These are phyloP conservation scores for Pleomassaria siparia DNA, from an alignment of 2,329 filamentous ascomycete genomes.

Conservation along the genomic window DNA sequence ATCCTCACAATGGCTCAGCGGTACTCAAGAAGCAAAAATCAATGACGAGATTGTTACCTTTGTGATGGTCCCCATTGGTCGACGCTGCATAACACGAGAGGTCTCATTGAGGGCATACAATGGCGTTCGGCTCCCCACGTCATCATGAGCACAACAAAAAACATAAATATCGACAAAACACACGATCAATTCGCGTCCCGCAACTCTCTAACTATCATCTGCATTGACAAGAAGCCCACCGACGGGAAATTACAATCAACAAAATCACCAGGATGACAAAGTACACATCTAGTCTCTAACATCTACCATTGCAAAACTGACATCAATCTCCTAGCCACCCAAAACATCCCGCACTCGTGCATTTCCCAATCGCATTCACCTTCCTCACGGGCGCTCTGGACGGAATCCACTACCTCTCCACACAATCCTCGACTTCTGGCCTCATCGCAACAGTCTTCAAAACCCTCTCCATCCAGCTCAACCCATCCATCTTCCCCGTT, in stretches of 20 bases:
- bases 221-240: not conserved
- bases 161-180: not conserved
- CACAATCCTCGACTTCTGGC: slow-evolving; percentile 35
- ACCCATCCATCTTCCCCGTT: slow-evolving; percentile 38
- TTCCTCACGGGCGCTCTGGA: slow-evolving; percentile 47
- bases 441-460: slow-evolving; percentile 34
- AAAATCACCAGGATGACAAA: not conserved
- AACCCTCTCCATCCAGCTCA: slow-evolving; percentile 27
- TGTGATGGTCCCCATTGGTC: too few relatives aligned
- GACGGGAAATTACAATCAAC: not conserved
- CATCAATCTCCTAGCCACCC: slow-evolving; percentile 43
- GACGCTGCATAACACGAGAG: too few relatives aligned
- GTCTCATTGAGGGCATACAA: not conserved
- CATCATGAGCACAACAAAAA: not conserved
- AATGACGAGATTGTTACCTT: too few relatives aligned
- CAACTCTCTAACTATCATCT: too few relatives aligned
- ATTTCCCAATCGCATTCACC: slow-evolving; percentile 52
- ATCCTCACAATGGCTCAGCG: too few relatives aligned
- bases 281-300: not conserved
- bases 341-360: slow-evolving; percentile 49
- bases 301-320: not conserved
- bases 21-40: too few relatives aligned
- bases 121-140: not conserved
- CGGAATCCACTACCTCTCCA: slow-evolving; percentile 38
- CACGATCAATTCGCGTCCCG: too few relatives aligned